These are phyloP conservation scores for Trichoderma arundinaceum DNA, from an alignment of 2,329 filamentous ascomycete genomes.

Conservation along the genomic window DNA sequence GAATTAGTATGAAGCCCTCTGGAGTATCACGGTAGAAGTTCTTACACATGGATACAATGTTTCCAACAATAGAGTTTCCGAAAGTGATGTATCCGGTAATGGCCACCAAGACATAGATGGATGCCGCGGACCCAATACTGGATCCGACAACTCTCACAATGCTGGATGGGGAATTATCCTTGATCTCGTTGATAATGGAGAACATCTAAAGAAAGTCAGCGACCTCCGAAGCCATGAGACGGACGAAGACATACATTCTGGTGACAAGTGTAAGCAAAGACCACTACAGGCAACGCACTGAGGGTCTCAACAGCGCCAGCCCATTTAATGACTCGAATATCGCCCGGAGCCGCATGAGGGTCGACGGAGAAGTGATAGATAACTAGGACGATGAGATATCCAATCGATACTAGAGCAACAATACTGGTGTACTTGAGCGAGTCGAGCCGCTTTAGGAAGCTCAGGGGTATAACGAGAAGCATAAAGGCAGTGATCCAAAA, in stretches of 20 bases:
- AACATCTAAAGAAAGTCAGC: slow-evolving; percentile 75
- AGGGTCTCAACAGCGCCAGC: slow-evolving; percentile 78
- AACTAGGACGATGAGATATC: slow-evolving; percentile 90
- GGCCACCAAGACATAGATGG: slow-evolving; percentile 87
- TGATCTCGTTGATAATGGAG: slow-evolving; percentile 94
- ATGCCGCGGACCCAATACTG: slow-evolving; percentile 87
- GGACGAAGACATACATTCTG: slow-evolving; percentile 73
- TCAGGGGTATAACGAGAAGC: slow-evolving; percentile 92
- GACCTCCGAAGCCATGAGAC: background rate
- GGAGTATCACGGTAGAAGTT: background rate
- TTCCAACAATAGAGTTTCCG: slow-evolving; percentile 85
- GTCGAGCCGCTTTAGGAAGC: slow-evolving; percentile 87
- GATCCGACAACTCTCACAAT: slow-evolving; percentile 79
- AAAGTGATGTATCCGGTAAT: slow-evolving; percentile 97
- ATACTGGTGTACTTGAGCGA: slow-evolving; percentile 97
- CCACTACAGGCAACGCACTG: slow-evolving; percentile 89
- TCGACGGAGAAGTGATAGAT: slow-evolving; percentile 91
- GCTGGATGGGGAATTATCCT: slow-evolving; percentile 75
- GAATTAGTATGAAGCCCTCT: slow-evolving; percentile 35
- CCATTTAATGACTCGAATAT: slow-evolving; percentile 78
- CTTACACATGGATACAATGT: slow-evolving; percentile 92
- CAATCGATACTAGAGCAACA: slow-evolving; percentile 88
- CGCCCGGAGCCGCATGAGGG: slow-evolving; percentile 72
- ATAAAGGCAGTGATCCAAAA: slow-evolving; percentile 99
- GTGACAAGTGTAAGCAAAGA: slow-evolving; percentile 99